Evolutionary conservation across 2,329 filamentous ascomycete species (phyloP), one percentile per base, ranked within the genome.

Genomic region (Phaeosphaeriaceae sp.): DNA sequence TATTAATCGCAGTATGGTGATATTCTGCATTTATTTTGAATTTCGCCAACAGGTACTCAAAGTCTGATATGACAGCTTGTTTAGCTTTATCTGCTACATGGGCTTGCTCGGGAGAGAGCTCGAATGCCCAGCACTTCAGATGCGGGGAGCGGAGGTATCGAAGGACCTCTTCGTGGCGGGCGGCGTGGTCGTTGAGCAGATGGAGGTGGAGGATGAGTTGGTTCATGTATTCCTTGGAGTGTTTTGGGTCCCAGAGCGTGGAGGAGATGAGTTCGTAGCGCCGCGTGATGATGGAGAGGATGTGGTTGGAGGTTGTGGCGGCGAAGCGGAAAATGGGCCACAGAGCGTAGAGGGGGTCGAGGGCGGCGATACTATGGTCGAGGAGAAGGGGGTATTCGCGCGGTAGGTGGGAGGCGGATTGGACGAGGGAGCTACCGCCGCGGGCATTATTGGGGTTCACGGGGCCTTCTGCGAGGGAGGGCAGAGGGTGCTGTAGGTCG

Each of bases 161-260:
- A 3, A 58, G 55, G 5, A 58, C 55, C 40, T 58, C 32, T 32
- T 54, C 55, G 46, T 58, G 55, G 24, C 51, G 44, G 17, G 8
- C 21, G 4, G 55, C 55, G 46, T 58, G 44, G 24, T 53, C 51
- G 50, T 53, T 30, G 13, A 58, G 46, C 26, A 54, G 32, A n/a
- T 58, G 55, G 46, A 54, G 54, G 19, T 54, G 32, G n/a, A 54
- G 26, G 21, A 58, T 53, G 23, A 58, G 55, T 50, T 58, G 55
- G 15, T 58, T 30, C 23, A 58, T n/a, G 50, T 49, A n/a, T 11
- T 49, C 46, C n/a, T 21, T 26, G 5, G 50, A 49, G 43, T 46
- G 28, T 1, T 44, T 19, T 17, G 44, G 50, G 44, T 58, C 55
- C 55, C 55, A 58, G n/a, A 49, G 21, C 2, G 55, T 54, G 3